Conservation (phyloP, 1,284 basidiomycete genomes). For the Peniophora sp. region DNA sequence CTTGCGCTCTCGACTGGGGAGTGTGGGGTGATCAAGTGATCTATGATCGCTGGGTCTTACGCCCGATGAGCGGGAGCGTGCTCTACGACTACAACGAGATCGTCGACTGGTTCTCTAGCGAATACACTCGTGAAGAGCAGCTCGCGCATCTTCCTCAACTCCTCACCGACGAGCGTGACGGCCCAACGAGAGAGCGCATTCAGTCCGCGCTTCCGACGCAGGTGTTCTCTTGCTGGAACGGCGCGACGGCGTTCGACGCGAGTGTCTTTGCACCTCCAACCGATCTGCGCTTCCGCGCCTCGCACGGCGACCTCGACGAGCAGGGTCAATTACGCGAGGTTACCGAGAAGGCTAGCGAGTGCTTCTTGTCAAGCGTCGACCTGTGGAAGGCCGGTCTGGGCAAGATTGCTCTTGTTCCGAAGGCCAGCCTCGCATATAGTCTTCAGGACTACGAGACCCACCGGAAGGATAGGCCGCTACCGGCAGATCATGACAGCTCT, state of each 20-base stretch:
- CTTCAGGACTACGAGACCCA: background rate
- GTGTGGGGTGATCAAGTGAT: background rate
- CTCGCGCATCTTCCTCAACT: background rate
- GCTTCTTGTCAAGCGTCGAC: slow-evolving; percentile 1
- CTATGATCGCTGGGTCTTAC: slow-evolving; percentile 1
- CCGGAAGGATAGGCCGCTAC: background rate
- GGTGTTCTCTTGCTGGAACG: slow-evolving; percentile 1
- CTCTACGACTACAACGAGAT: background rate
- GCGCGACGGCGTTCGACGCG: background rate
- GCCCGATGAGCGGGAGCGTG: background rate
- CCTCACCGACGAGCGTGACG: background rate
- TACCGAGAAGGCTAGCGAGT: slow-evolving; percentile 1
- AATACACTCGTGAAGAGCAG: background rate
- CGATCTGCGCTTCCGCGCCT: background rate
- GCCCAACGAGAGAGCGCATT: background rate
- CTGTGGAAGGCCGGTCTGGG: background rate
- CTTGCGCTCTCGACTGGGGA: background rate
- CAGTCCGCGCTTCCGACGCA: background rate
- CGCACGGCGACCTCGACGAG: background rate
- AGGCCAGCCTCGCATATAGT: background rate
- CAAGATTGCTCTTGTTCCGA: background rate
- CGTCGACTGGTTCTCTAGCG: background rate
- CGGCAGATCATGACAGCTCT: background rate
- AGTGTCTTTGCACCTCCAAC: background rate
- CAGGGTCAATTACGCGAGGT: background rate